Evolutionary conservation across 805 yeast species (phyloP).

Genomic region (Schwanniomyces polymorphus): DNA sequence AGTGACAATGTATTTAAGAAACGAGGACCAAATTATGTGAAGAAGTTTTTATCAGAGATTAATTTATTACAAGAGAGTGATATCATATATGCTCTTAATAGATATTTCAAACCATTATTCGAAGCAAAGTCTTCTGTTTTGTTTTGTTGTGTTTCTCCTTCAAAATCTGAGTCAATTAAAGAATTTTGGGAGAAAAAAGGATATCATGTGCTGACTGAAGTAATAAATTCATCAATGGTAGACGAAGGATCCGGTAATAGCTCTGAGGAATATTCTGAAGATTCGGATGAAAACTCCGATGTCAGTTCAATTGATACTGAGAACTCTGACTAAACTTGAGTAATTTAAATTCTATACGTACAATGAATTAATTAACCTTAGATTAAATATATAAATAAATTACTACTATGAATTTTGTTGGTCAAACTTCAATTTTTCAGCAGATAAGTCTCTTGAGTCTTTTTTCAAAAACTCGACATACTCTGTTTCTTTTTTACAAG

Average conservation of each 20-base stretch:
- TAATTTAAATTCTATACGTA: too few relatives aligned
- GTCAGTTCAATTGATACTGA: background rate
- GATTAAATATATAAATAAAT: background rate
- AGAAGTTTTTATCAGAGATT: constrained; percentile 52
- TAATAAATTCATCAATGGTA: constrained; percentile 32
- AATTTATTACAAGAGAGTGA: constrained; percentile 55
- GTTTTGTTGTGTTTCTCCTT: constrained; percentile 74
- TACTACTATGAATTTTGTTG: background rate
- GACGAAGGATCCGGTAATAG: constrained; percentile 15
- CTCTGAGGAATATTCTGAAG: constrained; percentile 16
- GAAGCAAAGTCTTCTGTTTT: constrained; percentile 53
- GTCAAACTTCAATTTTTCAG: constrained; percentile 1
- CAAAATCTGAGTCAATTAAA: constrained; percentile 49
- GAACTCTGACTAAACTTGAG: too few relatives aligned
- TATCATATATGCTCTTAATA: constrained; percentile 47
- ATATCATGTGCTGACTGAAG: constrained; percentile 60
- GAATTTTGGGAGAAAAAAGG: constrained; percentile 53
- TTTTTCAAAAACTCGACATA: constrained; percentile 22
- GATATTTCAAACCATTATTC: constrained; percentile 68
- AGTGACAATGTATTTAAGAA: constrained; percentile 63
- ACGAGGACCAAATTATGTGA: constrained; percentile 68
- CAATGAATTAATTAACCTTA: background rate
- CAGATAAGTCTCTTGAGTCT: constrained; percentile 14
- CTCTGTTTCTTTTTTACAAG: constrained; percentile 18
- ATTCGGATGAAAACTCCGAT: constrained; percentile 9